Evolutionary conservation across 78 protist genomes (phyloP).

Genomic region (Emiliania huxleyi): DNA sequence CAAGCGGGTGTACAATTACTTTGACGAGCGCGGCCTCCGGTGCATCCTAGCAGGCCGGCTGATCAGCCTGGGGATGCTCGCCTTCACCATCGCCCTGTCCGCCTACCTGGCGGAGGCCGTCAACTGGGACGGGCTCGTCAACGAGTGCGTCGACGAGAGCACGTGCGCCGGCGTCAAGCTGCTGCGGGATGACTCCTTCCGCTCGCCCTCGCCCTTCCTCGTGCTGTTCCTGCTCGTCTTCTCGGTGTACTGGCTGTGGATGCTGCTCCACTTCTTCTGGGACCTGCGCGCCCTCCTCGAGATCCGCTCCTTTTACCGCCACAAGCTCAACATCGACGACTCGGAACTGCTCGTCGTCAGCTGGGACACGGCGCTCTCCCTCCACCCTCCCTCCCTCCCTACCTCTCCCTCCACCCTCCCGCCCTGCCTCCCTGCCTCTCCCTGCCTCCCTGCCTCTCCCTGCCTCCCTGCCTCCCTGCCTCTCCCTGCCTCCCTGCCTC

Average conservation of each 20-base stretch:
- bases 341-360: background rate
- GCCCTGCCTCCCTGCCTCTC: too few relatives aligned
- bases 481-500: too few relatives aligned
- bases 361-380: background rate
- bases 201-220: background rate
- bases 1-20: conserved; percentile 23
- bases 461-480: too few relatives aligned
- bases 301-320: background rate
- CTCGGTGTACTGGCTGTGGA: conserved; percentile 3
- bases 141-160: background rate
- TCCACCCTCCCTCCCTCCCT: too few relatives aligned
- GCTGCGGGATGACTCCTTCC: background rate
- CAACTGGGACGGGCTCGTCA: conserved; percentile 21
- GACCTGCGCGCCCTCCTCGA: background rate
- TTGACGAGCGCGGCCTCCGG: conserved; percentile 22
- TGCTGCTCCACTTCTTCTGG: background rate
- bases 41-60: conserved; percentile 5
- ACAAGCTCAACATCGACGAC: background rate
- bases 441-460: too few relatives aligned
- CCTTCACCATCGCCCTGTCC: background rate
- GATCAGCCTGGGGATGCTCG: background rate
- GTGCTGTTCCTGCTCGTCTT: background rate
- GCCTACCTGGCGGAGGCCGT: background rate
- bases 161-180: background rate
- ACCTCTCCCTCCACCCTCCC: too few relatives aligned